A percentile compares a stretch with the other conserved stretches of the same genome.
Evolutionary conservation across 352 stramenopile species (phyloP).

Genomic region (Globisporangium cylindrosporum): DNA sequence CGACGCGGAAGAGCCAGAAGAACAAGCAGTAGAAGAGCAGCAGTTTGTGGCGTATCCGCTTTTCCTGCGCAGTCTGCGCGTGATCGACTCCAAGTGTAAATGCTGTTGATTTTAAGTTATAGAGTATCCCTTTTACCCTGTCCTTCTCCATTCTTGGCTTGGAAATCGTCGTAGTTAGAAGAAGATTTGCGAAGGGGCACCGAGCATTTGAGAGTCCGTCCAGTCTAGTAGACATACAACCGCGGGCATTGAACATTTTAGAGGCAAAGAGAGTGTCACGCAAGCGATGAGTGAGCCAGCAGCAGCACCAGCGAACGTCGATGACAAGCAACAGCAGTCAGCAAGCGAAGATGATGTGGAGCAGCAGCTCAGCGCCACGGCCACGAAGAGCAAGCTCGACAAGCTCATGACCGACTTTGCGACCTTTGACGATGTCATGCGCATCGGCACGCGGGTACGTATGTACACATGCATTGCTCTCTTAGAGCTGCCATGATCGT

Average conservation of each 20-base stretch:
- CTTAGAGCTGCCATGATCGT: not conserved
- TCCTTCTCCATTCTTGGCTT: not conserved
- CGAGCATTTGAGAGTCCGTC: not conserved
- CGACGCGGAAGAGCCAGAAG: slow-evolving; percentile 15
- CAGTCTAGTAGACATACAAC: not conserved
- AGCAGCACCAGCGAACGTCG: not conserved
- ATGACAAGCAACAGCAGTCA: slow-evolving; percentile 8
- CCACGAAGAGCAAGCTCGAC: slow-evolving; percentile 80
- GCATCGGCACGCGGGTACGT: slow-evolving; percentile 68
- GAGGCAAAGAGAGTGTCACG: not conserved
- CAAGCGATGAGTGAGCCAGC: not conserved
- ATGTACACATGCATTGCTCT: not conserved
- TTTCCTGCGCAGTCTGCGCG: slow-evolving; percentile 69
- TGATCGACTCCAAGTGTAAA: slow-evolving; percentile 41
- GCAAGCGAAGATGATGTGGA: slow-evolving; percentile 8
- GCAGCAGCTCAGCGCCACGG: slow-evolving; percentile 52
- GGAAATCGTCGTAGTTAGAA: not conserved
- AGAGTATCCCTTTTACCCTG: slow-evolving; percentile 6
- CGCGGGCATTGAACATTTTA: not conserved
- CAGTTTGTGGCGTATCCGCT: slow-evolving; percentile 63
- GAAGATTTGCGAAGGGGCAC: not conserved
- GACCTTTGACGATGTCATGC: slow-evolving; percentile 86
- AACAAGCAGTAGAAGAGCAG: slow-evolving; percentile 7
- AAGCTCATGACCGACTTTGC: slow-evolving; percentile 86
- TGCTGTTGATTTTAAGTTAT: slow-evolving; percentile 21